phyloP scores from a whole-genome alignment of 2,329 filamentous ascomycete species.

The Penicillium sp. region DNA sequence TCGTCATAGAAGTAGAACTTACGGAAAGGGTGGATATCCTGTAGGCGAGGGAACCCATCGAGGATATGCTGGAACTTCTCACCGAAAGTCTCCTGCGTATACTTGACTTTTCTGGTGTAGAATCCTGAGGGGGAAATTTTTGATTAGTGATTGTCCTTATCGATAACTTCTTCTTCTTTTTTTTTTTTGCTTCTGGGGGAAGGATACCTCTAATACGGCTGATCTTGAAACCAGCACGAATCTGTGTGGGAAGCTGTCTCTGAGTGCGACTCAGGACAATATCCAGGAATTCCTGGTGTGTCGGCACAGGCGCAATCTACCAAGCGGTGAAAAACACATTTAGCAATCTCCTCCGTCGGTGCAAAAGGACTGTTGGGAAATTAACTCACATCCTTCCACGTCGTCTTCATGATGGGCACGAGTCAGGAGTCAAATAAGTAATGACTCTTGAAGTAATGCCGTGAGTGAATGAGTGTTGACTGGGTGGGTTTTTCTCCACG shows the following conservation, averaged over 20 bases:
- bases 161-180: constrained; percentile 16
- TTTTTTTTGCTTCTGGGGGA: background rate
- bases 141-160: constrained; percentile 27
- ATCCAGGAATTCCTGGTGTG: constrained; percentile 90
- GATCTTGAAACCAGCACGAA: constrained; percentile 91
- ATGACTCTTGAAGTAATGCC: constrained; percentile 21
- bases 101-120: constrained; percentile 97
- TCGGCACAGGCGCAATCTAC: constrained; percentile 73
- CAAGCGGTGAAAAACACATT: constrained; percentile 34
- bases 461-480: constrained; percentile 19
- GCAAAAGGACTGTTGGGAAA: background rate
- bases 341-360: constrained; percentile 16
- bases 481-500: constrained; percentile 19
- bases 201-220: constrained; percentile 64
- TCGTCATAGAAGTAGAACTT: constrained; percentile 23
- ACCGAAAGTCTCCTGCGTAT: constrained; percentile 89
- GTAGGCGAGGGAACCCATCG: constrained; percentile 81
- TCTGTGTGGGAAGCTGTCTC: constrained; percentile 86
- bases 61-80: constrained; percentile 88
- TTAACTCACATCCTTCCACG: constrained; percentile 48
- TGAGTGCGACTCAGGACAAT: constrained; percentile 92
- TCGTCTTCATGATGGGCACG: constrained; percentile 48
- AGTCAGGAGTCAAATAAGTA: constrained; percentile 20
- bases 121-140: constrained; percentile 51
- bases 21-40: constrained; percentile 93